Percentiles rank a stretch among this genome's conserved stretches.
Conservation (phyloP, 129 eudicot genomes). For the Mikania micrantha region DNA sequence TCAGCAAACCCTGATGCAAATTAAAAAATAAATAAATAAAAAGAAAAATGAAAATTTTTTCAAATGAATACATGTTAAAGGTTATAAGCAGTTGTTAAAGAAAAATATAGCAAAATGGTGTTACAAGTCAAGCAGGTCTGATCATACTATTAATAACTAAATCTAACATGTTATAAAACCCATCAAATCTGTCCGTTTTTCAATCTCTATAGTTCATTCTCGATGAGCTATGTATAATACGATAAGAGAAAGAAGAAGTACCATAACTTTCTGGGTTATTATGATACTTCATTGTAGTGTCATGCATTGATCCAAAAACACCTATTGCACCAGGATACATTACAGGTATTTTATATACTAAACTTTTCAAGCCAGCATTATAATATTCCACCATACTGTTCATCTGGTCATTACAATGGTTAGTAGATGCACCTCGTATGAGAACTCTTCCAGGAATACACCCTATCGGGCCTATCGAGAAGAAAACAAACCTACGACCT, state of each 20-base stretch:
- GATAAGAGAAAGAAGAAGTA: conserved; percentile 15
- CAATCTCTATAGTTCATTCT: background rate
- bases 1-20: conserved; percentile 40
- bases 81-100: too few species aligned
- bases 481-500: conserved; percentile 48
- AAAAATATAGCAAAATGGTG: too few species aligned
- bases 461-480: conserved; percentile 59
- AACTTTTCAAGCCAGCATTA: conserved; percentile 41
- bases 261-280: conserved; percentile 39
- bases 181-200: background rate
- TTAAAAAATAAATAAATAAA: background rate
- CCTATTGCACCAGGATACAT: conserved; percentile 47
- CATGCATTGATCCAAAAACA: conserved; percentile 42
- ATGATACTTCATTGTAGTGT: conserved; percentile 27
- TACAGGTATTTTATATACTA: conserved; percentile 29
- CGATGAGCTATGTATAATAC: background rate
- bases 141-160: background rate
- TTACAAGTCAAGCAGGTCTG: too few species aligned
- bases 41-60: too few species aligned
- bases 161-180: background rate
- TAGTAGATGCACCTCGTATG: conserved; percentile 36
- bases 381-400: conserved; percentile 46
- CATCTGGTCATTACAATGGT: conserved; percentile 39
- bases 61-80: too few species aligned
- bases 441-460: conserved; percentile 70